These are phyloP conservation scores for Sordariomycetes sp. DNA, from an alignment of 2,329 filamentous ascomycete species.

Conservation along the genomic window DNA sequence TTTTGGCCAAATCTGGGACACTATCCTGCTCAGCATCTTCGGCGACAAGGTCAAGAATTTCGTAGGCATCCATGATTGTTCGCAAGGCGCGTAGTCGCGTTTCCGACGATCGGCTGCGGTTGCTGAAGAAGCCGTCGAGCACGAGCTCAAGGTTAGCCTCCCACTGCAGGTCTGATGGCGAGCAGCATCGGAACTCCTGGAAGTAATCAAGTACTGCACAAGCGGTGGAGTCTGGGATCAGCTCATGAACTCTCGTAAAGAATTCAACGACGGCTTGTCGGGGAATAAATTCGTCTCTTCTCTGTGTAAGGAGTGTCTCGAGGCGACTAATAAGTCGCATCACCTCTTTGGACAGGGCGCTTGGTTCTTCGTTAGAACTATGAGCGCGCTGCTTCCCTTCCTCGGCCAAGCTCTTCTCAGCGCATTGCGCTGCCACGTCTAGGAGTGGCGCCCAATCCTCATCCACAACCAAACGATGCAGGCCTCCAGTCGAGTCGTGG, in stretches of 20 bases:
- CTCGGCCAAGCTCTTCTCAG: neutral
- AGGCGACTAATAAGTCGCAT: constrained; percentile 35
- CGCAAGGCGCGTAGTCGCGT: constrained; percentile 55
- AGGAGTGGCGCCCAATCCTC: constrained; percentile 59
- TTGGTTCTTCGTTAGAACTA: constrained; percentile 19
- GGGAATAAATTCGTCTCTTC: constrained; percentile 48
- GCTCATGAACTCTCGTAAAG: constrained; percentile 50
- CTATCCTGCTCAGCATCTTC: constrained; percentile 49
- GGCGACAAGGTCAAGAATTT: constrained; percentile 48
- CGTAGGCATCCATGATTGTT: constrained; percentile 49
- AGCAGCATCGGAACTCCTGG: constrained; percentile 59
- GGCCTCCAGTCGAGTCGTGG: constrained; percentile 36
- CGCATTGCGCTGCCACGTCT: constrained; percentile 47
- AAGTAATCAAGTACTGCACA: constrained; percentile 59
- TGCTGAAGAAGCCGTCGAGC: constrained; percentile 53
- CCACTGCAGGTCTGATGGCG: constrained; percentile 63
- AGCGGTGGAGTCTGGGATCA: constrained; percentile 56
- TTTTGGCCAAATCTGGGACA: constrained; percentile 49
- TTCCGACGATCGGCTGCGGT: constrained; percentile 48
- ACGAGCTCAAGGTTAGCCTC: constrained; percentile 53
- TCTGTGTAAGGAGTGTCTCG: constrained; percentile 34
- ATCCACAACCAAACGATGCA: constrained; percentile 50
- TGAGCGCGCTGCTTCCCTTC: constrained; percentile 12
- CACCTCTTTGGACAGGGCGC: constrained; percentile 36
- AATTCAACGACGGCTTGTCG: constrained; percentile 59